Conservation (phyloP, 2,329 filamentous ascomycete species). For the Aspergillus unguis region DNA sequence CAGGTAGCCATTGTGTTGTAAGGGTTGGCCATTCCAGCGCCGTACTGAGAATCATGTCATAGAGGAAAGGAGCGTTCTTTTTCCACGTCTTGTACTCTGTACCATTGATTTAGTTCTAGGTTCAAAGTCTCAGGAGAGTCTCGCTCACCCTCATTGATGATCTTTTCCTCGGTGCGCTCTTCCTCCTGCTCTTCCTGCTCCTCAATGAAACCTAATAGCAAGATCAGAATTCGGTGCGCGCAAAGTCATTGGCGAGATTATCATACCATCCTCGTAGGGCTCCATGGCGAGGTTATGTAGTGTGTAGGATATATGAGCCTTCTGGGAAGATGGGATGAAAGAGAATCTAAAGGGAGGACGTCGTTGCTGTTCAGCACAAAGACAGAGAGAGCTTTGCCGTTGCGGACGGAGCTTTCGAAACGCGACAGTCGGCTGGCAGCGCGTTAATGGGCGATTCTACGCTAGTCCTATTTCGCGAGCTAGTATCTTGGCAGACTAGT, state of each 20-base stretch:
- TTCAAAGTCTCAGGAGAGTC: not conserved
- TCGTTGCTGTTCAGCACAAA: constrained; percentile 6
- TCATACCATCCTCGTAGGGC: constrained; percentile 34
- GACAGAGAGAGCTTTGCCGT: constrained; percentile 17
- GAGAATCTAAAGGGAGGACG: constrained; percentile 7
- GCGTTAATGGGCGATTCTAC: constrained; percentile 34
- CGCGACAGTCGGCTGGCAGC: constrained; percentile 26
- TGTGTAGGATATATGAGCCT: not conserved
- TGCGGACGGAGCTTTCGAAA: constrained; percentile 17
- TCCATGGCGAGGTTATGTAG: constrained; percentile 27
- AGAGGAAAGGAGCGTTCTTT: constrained; percentile 97
- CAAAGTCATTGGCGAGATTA: constrained; percentile 13
- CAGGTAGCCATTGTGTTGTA: constrained; percentile 96
- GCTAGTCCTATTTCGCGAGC: constrained; percentile 23
- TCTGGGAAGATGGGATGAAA: not conserved
- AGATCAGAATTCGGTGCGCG: constrained; percentile 19
- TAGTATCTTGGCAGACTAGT: constrained; percentile 22
- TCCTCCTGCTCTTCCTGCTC: constrained; percentile 59
- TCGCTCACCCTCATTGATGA: constrained; percentile 80
- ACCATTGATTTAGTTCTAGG: constrained; percentile 6
- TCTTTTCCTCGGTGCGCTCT: constrained; percentile 74
- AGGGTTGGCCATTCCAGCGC: constrained; percentile 96
- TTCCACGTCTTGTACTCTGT: constrained; percentile 99
- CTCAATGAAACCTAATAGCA: constrained; percentile 29
- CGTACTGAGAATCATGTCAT: constrained; percentile 94